Evolutionary conservation across 2,329 filamentous ascomycete species (phyloP).

Genomic region (Diaporthe vexans): DNA sequence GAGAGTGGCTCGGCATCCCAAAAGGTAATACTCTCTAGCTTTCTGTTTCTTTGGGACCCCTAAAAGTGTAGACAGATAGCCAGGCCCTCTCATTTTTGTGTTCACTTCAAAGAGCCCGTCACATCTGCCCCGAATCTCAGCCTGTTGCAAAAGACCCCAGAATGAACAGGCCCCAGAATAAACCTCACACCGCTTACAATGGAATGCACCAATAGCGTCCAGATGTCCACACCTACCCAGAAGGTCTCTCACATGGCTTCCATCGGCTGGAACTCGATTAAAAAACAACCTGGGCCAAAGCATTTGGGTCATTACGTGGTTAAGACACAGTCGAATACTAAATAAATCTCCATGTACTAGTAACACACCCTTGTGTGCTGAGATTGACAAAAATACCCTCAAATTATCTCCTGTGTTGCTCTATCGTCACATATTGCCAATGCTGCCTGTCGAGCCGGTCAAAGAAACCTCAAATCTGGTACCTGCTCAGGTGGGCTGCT

Average conservation of each 20-base stretch:
- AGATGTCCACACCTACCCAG: no score
- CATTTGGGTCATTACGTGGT: neutral
- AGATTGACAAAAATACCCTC: neutral
- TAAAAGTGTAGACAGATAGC: neutral
- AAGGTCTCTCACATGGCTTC: no score
- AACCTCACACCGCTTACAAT: neutral
- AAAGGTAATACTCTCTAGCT: no score
- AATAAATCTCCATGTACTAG: no score
- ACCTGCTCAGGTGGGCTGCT: neutral
- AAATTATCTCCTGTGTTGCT: neutral
- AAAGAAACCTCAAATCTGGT: neutral
- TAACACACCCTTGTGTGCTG: no score
- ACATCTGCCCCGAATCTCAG: neutral
- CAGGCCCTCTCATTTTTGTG: neutral
- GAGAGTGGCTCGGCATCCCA: neutral
- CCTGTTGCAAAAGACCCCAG: no score
- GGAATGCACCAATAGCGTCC: neutral
- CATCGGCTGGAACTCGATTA: neutral
- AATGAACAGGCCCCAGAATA: neutral
- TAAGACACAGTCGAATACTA: neutral
- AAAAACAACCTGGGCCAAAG: neutral
- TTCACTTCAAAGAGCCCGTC: neutral
- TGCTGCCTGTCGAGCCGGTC: accelerated
- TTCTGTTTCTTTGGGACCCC: no score
- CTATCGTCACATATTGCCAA: accelerated